Base-by-base conservation (phyloP, 495 filamentous ascomycete species). In the Peziza echinospora region DNA sequence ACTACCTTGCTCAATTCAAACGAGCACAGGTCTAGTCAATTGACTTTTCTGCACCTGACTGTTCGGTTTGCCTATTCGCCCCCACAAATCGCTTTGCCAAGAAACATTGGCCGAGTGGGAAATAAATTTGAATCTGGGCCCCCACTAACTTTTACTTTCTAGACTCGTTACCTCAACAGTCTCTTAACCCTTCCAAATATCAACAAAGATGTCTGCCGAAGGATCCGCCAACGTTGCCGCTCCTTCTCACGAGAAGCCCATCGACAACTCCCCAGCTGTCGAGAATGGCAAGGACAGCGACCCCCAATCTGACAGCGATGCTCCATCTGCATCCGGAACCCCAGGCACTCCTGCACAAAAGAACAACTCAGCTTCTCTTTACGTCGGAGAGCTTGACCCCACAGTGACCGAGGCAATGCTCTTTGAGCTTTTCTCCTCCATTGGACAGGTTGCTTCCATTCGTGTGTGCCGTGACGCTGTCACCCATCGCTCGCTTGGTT, bases 401-500 rank as follows among this genome's bases (percentile, higher is more conserved):
- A 84, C 82, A 44, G 89, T 99, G 61, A 99, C 89, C 47, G 89
- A 99, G 74, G 89, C 89, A 53, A 99, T 99, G 89, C 84, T 99
- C 62, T 99, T 96, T 66, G 91, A 99, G 76, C 82, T 99, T 24
- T 99, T 99, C 76, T 96, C 89, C 50, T 87, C 87, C 64, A 96
- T 99, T 63, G 89, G 89, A 57, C 85, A 92, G 62, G 89, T 99
- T 59, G 89, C 89, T 53, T 99, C 89, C 44, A 99, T 99, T 65
- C 87, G 89, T 71, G 89, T 99, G 63, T 99, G 89, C 76, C 89
- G 89, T 65, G 89, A 99, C 60, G 89, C 89, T 48, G 85, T 99
- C 60, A 99, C 89, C 62, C 84, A 89, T 60, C 89, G 91, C 64
- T 99, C 89, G 50, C 82, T 99, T 51, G 89, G 89, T 51, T 99